These are phyloP conservation scores for Daldinia caldariorum DNA, from an alignment of 495 filamentous ascomycete species.

Conservation along the genomic window DNA sequence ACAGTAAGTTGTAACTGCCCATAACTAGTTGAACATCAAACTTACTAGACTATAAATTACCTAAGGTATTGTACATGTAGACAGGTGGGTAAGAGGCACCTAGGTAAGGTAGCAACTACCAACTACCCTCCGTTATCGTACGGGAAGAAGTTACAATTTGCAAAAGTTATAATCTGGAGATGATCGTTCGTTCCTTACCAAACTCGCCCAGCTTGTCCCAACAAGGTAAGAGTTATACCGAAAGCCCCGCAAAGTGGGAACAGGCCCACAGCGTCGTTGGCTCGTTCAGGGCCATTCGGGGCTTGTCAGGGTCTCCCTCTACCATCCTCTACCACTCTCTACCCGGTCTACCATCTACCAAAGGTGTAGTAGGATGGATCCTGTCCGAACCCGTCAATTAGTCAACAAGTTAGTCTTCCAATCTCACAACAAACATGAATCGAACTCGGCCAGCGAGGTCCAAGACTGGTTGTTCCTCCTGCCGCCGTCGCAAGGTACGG, in stretches of 20 bases:
- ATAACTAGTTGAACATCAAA: neutral
- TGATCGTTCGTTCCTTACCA: neutral
- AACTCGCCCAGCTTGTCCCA: neutral
- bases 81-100: too few species aligned
- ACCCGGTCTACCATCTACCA: too few species aligned
- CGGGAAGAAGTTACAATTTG: neutral
- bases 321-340: neutral
- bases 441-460: conserved; percentile 33
- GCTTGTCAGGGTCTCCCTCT: conserved; percentile 5
- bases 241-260: conserved; percentile 3
- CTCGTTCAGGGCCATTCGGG: neutral
- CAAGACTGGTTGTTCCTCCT: conserved; percentile 56
- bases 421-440: conserved; percentile 28
- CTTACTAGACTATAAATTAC: neutral
- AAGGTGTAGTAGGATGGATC: conserved; percentile 12
- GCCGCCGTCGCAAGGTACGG: conserved; percentile 65
- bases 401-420: conserved; percentile 17
- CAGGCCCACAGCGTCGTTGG: conserved; percentile 11
- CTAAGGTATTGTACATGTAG: too few species aligned
- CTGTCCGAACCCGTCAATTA: conserved; percentile 1
- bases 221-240: neutral
- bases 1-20: too few species aligned
- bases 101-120: neutral
- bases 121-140: neutral
- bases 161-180: neutral